These are phyloP conservation scores for Glycyrrhiza uralensis DNA, from an alignment of 306 rosid species.

Conservation along the genomic window DNA sequence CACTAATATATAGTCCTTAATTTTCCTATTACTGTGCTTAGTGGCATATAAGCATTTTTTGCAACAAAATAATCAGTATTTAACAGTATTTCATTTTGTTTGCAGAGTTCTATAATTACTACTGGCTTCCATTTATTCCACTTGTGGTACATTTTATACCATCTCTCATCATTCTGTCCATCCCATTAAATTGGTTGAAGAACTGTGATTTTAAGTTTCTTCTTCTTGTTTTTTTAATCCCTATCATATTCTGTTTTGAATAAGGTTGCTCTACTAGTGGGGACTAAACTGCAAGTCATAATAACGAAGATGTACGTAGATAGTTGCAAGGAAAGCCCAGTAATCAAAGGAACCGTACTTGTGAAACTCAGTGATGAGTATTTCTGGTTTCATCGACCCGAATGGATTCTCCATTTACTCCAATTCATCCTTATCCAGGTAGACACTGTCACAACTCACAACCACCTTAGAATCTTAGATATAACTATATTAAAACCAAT, in stretches of 20 bases:
- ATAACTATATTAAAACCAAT: background rate
- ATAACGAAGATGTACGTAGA: slow-evolving; percentile 62
- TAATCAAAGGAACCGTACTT: slow-evolving; percentile 47
- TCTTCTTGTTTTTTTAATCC: too few relatives aligned
- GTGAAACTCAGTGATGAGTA: slow-evolving; percentile 53
- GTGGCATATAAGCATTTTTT: background rate
- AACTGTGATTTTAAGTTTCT: background rate
- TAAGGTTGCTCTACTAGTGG: slow-evolving; percentile 57
- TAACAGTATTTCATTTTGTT: background rate
- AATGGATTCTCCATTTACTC: slow-evolving; percentile 57
- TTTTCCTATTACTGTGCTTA: background rate
- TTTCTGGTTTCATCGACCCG: slow-evolving; percentile 62
- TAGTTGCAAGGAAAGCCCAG: slow-evolving; percentile 43
- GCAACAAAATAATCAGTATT: background rate
- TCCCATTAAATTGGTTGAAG: background rate
- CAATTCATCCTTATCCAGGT: slow-evolving; percentile 64
- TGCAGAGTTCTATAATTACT: slow-evolving; percentile 64
- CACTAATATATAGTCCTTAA: background rate
- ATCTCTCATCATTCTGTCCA: background rate
- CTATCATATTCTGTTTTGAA: background rate
- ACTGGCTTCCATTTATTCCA: slow-evolving; percentile 76
- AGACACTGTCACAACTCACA: background rate
- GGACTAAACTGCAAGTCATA: slow-evolving; percentile 58
- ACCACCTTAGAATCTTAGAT: background rate
- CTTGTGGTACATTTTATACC: slow-evolving; percentile 42